phyloP scores from a whole-genome alignment of 2,329 filamentous ascomycete genomes.

The Aspergillus sp. region DNA sequence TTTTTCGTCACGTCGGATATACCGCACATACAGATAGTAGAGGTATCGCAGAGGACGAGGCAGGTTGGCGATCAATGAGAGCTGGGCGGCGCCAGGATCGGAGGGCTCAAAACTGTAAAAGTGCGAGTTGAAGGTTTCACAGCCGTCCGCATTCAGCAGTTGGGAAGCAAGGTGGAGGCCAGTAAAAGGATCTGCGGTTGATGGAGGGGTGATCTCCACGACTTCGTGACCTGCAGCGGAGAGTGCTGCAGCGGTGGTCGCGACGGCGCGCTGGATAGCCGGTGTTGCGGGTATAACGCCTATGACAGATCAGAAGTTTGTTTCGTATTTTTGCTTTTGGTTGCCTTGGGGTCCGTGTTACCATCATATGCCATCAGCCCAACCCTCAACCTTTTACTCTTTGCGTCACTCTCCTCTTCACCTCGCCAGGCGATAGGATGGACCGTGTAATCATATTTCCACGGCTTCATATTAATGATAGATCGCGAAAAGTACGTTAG shows the following conservation, averaged over 20 bases:
- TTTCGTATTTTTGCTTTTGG: neutral
- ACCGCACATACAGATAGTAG: slow-evolving; percentile 89
- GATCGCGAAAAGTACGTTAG: slow-evolving; percentile 79
- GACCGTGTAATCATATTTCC: slow-evolving; percentile 83
- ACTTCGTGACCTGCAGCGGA: slow-evolving; percentile 73
- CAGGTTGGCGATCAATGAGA: slow-evolving; percentile 71
- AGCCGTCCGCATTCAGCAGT: slow-evolving; percentile 82
- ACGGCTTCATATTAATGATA: slow-evolving; percentile 78
- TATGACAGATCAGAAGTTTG: slow-evolving; percentile 16
- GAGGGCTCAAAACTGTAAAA: slow-evolving; percentile 76
- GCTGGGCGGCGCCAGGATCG: slow-evolving; percentile 73
- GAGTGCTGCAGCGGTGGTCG: slow-evolving; percentile 69
- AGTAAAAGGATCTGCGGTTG: slow-evolving; percentile 73
- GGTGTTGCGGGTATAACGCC: slow-evolving; percentile 82
- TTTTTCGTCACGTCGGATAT: slow-evolving; percentile 70
- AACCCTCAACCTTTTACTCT: slow-evolving; percentile 65
- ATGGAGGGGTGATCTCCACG: slow-evolving; percentile 63
- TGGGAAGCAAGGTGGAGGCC: slow-evolving; percentile 74
- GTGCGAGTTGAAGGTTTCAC: slow-evolving; percentile 73
- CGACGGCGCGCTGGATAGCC: slow-evolving; percentile 74
- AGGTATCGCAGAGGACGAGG: slow-evolving; percentile 74
- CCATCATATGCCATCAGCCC: slow-evolving; percentile 76
- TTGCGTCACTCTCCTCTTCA: slow-evolving; percentile 59
- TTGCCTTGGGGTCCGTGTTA: slow-evolving; percentile 20
- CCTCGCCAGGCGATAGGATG: slow-evolving; percentile 80